Evolutionary conservation across 352 stramenopile genomes (phyloP).

Genomic region (Phytophthora palmivora): DNA sequence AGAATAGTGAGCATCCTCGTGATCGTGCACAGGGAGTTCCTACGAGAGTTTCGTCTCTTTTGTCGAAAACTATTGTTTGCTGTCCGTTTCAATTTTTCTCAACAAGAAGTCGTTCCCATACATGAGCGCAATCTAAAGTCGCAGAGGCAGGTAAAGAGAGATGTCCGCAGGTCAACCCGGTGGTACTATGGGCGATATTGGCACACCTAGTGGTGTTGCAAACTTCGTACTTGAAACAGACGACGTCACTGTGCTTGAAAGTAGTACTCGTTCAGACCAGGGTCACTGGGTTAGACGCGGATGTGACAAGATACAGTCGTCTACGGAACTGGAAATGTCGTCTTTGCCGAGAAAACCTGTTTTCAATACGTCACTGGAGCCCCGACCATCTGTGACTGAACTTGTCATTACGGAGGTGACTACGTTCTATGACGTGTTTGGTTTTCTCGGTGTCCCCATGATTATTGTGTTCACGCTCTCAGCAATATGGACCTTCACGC

Average conservation of each 20-base stretch:
- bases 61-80: constrained; percentile 7
- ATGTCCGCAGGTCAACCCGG: neutral
- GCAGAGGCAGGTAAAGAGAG: neutral
- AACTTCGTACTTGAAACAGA: constrained; percentile 26
- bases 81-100: constrained; percentile 2
- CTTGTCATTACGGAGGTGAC: constrained; percentile 18
- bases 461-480: constrained; percentile 46
- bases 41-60: too few species aligned
- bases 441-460: constrained; percentile 46
- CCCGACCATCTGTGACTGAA: constrained; percentile 12
- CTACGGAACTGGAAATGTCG: neutral
- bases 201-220: constrained; percentile 1
- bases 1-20: too few species aligned
- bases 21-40: too few species aligned
- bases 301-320: neutral
- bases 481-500: constrained; percentile 35
- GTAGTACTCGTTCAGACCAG: neutral
- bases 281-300: neutral
- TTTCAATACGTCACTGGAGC: neutral
- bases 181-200: neutral
- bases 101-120: neutral
- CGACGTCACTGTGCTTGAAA: constrained; percentile 14
- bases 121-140: constrained; percentile 1
- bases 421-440: constrained; percentile 46
- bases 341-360: neutral